phyloP scores from a whole-genome alignment of 345 rosid species.

The Hibiscus mutabilis region DNA sequence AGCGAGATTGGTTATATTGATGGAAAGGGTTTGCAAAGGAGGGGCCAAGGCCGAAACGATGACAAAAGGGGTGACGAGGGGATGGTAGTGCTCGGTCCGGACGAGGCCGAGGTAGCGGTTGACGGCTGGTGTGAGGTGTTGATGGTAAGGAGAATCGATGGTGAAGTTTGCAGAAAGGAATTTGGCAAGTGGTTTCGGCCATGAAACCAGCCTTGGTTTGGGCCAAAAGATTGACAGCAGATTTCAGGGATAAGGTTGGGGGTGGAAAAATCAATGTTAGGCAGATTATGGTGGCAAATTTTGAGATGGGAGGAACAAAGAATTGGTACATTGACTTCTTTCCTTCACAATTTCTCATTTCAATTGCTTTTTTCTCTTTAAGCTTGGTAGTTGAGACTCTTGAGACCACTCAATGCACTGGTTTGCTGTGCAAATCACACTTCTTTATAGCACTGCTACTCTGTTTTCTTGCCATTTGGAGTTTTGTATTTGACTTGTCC shows the following conservation, averaged over 20 bases:
- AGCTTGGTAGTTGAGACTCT: neutral
- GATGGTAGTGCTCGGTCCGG: conserved; percentile 43
- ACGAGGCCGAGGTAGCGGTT: conserved; percentile 38
- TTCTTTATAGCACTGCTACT: neutral
- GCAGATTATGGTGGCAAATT: neutral
- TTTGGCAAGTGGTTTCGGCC: conserved; percentile 46
- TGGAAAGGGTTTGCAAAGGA: conserved; percentile 29
- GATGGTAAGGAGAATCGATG: conserved; percentile 41
- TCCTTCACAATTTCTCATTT: neutral
- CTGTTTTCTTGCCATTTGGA: neutral
- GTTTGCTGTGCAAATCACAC: neutral
- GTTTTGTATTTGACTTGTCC: neutral
- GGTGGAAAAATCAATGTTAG: neutral
- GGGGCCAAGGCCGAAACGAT: conserved; percentile 29
- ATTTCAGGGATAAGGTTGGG: neutral
- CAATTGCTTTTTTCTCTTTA: neutral
- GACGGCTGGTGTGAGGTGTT: conserved; percentile 47
- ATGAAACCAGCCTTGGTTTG: conserved; percentile 50
- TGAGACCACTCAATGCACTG: neutral
- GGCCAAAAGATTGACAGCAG: conserved; percentile 60
- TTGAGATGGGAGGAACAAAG: neutral
- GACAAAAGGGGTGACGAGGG: conserved; percentile 30
- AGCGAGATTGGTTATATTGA: conserved; percentile 39
- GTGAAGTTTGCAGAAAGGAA: conserved; percentile 45
- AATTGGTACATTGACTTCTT: neutral